phyloP scores from a whole-genome alignment of 768 basidiomycete species.

The Suillus fuscotomentosus region DNA sequence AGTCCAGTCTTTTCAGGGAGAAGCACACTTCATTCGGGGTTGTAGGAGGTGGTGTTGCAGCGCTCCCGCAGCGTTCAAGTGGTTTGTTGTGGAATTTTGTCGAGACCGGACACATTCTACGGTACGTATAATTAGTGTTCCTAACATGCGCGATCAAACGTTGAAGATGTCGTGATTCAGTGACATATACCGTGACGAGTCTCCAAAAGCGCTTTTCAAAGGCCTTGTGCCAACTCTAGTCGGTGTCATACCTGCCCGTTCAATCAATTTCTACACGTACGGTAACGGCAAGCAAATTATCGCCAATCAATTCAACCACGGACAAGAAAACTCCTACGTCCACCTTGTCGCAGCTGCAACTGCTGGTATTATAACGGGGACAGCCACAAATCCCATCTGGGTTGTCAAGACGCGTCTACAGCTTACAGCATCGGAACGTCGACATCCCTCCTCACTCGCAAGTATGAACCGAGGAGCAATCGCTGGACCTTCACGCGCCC shows the following conservation, averaged over 20 bases:
- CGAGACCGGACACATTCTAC: slow-evolving; percentile 87
- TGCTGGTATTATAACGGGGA: slow-evolving; percentile 85
- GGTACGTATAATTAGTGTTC: slow-evolving; percentile 41
- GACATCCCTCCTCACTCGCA: slow-evolving; percentile 10
- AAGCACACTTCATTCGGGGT: slow-evolving; percentile 35
- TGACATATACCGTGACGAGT: slow-evolving; percentile 87
- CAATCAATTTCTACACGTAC: slow-evolving; percentile 97
- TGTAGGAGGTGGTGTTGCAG: slow-evolving; percentile 33
- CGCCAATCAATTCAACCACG: slow-evolving; percentile 72
- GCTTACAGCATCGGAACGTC: slow-evolving; percentile 45
- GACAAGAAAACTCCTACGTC: slow-evolving; percentile 80
- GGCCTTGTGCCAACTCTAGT: slow-evolving; percentile 94
- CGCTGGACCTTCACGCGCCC: slow-evolving; percentile 22
- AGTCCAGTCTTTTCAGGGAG: slow-evolving; percentile 79
- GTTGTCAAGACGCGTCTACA: slow-evolving; percentile 98
- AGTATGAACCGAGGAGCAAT: slow-evolving; percentile 2
- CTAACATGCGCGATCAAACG: background rate
- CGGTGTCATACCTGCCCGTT: slow-evolving; percentile 92
- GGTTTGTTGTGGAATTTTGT: slow-evolving; percentile 90
- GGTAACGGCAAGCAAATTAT: slow-evolving; percentile 95
- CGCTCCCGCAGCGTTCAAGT: slow-evolving; percentile 32
- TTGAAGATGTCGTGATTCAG: slow-evolving; percentile 33
- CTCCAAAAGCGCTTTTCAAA: slow-evolving; percentile 86
- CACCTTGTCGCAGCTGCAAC: slow-evolving; percentile 84
- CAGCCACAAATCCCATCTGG: slow-evolving; percentile 98